Base-by-base conservation (phyloP, 805 yeast species). In the Starmerella geochares region DNA sequence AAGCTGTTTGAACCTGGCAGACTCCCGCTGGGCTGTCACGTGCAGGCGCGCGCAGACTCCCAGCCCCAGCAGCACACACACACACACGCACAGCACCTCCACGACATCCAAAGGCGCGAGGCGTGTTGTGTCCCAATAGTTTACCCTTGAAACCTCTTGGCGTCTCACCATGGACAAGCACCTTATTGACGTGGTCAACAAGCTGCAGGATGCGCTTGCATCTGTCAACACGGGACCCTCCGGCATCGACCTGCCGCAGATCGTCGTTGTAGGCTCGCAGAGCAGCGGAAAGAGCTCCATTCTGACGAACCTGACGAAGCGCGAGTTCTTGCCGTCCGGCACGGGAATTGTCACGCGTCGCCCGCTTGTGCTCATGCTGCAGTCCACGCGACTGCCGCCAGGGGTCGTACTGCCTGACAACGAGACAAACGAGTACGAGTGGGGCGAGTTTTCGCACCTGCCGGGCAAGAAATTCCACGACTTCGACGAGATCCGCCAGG, bases 361-460 rank as follows among this genome's bases (percentile, higher is more conserved):
- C 63, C 95, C 95, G 2, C 71, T 86, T 62, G 81, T 68, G 36
- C 73, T 86, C 54, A 95, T 86, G 68, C 75, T 86, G 65, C 81
- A 83, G 62, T 84, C 84, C 68, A 74, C 76, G 59, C 45, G 58
- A n/a, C 27, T 47, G 25, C 59, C 59, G 11, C 50, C 48, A 6
- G 59, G 58, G 16, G 52, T 51, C 9, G 47, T 39, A 23, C 36
- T 53, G 13, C 67, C 80, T 1, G 60, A 54, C 39, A 65, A 68
- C 46, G 62, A 57, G 29, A 64, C 72, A 42, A 67, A 69, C 49
- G 63, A 57, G 36, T 63, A 71, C 47, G 98, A 90, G 69, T 90
- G 97, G 96, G 98, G 98, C 58, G 98, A 92, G 67, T 90, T 90
- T 65, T 74, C 92, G 60, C 98, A 90, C 65, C 68, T 85, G 47